Evolutionary conservation across 164 flowering plant species (phyloP), one percentile per base, ranked within the genome.

Genomic region (Houttuynia cordata): DNA sequence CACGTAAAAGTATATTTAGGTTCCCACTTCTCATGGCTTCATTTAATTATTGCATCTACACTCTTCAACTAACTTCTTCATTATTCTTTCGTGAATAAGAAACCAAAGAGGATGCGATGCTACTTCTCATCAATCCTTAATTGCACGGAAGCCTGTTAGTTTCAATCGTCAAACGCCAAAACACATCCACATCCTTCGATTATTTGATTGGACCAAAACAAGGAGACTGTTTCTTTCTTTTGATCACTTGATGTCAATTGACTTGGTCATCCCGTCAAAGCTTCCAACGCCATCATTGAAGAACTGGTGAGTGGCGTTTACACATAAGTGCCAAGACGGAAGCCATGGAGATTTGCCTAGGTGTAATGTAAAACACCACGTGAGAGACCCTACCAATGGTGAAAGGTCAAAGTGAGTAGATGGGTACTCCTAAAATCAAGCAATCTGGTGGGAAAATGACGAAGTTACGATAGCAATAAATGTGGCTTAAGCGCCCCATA

Each of bases 371-470:
- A 42, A 42, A 51, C 65, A 55, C 65, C 50, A n/a, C n/a, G n/a
- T 39, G 24, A 55, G 51, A 54, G 40, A 23, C 42, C 40, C 50
- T 20, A 40, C 24, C 24, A 54, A 55, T 19, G 17, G 45, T 22
- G 14, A 24, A 30, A 23, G 37, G 65, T 54, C 65, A 55, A 62
- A 55, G 45, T 21, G 17, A 17, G 58, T 39, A 41, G 65, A 62
- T 54, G 57, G 59, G 37, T 50, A n/a, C 51, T n/a, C 65, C 57
- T 24, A 55, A 62, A 54, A 54, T 62, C 59, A 55, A 7, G 59
- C 59, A 55, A 55, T 62, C 55, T 24, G 59, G 59, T 62, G 65
- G 65, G 41, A 54, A 55, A 22, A 62, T 62, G 58, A 62, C 59
- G 49, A n/a, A 45, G 19, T 23, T 54, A 15, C 22, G 65, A 62